Conservation (phyloP, 768 basidiomycete species). For the Peribolospora baueri region DNA sequence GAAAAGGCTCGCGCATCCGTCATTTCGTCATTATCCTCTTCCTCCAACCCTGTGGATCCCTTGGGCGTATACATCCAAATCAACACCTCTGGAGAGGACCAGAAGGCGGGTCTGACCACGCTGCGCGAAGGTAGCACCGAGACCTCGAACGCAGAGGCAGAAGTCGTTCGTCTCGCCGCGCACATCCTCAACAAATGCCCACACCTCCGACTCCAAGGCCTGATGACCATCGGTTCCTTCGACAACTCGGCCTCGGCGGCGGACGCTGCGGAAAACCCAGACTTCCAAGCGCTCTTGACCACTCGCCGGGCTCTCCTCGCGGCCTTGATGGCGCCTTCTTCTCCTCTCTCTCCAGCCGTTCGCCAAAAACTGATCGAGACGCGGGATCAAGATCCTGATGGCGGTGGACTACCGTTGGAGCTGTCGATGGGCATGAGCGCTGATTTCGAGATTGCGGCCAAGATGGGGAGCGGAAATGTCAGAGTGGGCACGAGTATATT, state of each 20-base stretch:
- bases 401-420: conserved; percentile 16
- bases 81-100: conserved; percentile 81
- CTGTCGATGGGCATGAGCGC: conserved; percentile 81
- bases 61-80: conserved; percentile 73
- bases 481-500: conserved; percentile 81
- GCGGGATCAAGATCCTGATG: conserved; percentile 7
- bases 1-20: conserved; percentile 34
- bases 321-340: too few species aligned
- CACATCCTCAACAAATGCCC: conserved; percentile 53
- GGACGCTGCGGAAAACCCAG: conserved; percentile 31
- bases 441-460: conserved; percentile 69
- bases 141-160: conserved; percentile 17
- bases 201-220: conserved; percentile 45
- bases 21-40: neutral
- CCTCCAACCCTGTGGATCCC: conserved; percentile 24
- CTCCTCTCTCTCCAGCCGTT: too few species aligned
- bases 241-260: conserved; percentile 36
- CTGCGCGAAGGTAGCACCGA: conserved; percentile 18
- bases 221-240: conserved; percentile 92
- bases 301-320: too few species aligned
- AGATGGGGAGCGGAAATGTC: conserved; percentile 62
- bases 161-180: conserved; percentile 39
- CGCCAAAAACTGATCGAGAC: neutral
- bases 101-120: conserved; percentile 62
- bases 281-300: conserved; percentile 38